Evolutionary conservation across 1,284 basidiomycete species (phyloP), one percentile per base, ranked within the genome.

Genomic region (Limonomyces culmigenus): DNA sequence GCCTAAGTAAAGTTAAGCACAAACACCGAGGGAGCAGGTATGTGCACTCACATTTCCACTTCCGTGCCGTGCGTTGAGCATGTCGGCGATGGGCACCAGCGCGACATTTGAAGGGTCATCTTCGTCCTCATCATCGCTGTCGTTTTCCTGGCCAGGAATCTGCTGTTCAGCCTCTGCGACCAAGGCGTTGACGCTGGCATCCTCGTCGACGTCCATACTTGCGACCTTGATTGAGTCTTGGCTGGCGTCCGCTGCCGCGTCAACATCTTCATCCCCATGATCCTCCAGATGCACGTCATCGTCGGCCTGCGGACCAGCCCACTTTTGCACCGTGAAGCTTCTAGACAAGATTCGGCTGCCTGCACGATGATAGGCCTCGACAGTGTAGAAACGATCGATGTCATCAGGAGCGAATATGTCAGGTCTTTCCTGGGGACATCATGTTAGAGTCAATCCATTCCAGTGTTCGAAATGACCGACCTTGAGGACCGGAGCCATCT

Each of bases 61-160:
- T n/a, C 73, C 78, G 51, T 74, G 87, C 38, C 75, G 71, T 4
- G 91, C 91, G 47, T 93, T 95, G 35, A 93, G 63, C 65, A 97
- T 78, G 54, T 97, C 93, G 1, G 93, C 95, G 65, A 98, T 79
- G 0, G 93, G 93, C 1, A 97, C 84, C 91, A 98, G 95, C 1
- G 85, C 77, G 8, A 89, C 76, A 43, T 86, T 74, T 2, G 69
- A 63, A 2, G 74, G 59, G 38, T 80, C 70, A 35, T 75, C 74
- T 3, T 56, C 63, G 8, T 75, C 74, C 10, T 74, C 70, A 3
- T 74, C 72, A 2, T 70, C 65, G 10, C 60, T 62, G 16, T 60
- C 59, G n/a, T 61, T 55, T 13, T n/a, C n/a, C 50, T 51, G 4
- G 51, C 53, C 2, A 55, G 54, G n/a, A n/a, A n/a, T n/a, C n/a